Evolutionary conservation across 2,329 filamentous ascomycete genomes (phyloP), one percentile per base, ranked within the genome.

Genomic region (Colletotrichum phormii): DNA sequence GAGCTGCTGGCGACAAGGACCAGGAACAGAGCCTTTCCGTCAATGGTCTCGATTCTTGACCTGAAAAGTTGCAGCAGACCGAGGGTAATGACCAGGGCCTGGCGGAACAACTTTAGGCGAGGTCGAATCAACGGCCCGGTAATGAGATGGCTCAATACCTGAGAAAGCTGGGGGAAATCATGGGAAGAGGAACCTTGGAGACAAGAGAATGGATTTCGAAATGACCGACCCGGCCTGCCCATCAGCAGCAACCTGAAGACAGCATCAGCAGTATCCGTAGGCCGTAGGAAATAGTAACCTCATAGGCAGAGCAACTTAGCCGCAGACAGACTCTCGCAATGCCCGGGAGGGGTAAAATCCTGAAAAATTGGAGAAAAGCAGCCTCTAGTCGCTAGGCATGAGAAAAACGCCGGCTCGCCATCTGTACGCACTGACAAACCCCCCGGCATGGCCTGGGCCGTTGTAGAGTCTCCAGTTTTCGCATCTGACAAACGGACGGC

Each of bases 401-500:
- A 46, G 55, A 58, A 42, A 37, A 42, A n/a, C n/a, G 64, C 42
- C 62, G 70, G 53, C 69, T 65, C 31, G 59, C 58, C 22, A 8
- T 54, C 31, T 31, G 35, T 49, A 37, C 69, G 64, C 69, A 72
- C 64, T 72, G 64, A 64, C 59, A 31, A 57, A 29, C 13, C 66
- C 66, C 66, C 70, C 60, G 66, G 70, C 65, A 64, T 72, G 65
- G 64, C 65, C 70, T 72, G 70, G 66, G 66, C 70, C 60, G 61
- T 59, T 60, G 55, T 57, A 37, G 29, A 62, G 61, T 64, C 66
- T 60, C 71, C 71, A 51, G 60, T 72, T 65, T 72, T 70, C 49
- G 55, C 71, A 72, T 72, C 71, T 72, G 67, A 72, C 71, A 72
- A 72, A 65, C 66, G 29, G 68, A 60, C 55, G 70, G 59, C 68